phyloP scores from a whole-genome alignment of 805 yeast genomes.

The Kockiozyma suomiensis region DNA sequence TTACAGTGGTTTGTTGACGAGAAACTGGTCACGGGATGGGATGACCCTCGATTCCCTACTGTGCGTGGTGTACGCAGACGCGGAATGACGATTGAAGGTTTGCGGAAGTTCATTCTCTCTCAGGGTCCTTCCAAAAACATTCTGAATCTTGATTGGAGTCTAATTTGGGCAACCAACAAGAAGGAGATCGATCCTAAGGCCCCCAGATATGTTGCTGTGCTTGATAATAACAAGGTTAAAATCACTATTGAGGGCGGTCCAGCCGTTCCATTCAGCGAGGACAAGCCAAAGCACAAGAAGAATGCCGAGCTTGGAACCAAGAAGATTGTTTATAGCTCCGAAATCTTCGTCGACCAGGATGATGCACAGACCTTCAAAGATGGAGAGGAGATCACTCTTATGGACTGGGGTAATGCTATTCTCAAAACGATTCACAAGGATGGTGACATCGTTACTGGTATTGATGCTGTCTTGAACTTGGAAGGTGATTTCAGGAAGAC shows the following conservation, averaged over 20 bases:
- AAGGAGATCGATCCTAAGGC: slow-evolving; percentile 96
- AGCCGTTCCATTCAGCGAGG: slow-evolving; percentile 60
- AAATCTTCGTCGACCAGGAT: slow-evolving; percentile 78
- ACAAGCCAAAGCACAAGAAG: slow-evolving; percentile 92
- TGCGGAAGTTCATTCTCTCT: slow-evolving; percentile 86
- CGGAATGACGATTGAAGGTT: slow-evolving; percentile 99
- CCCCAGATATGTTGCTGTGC: slow-evolving; percentile 90
- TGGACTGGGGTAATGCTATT: slow-evolving; percentile 98
- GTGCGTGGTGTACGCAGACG: slow-evolving; percentile 96
- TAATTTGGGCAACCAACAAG: slow-evolving; percentile 97
- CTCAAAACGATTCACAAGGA: slow-evolving; percentile 68
- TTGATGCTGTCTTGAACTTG: slow-evolving; percentile 79
- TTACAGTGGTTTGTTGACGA: slow-evolving; percentile 99
- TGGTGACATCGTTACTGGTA: slow-evolving; percentile 56
- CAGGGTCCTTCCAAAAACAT: slow-evolving; percentile 99
- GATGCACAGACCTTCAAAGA: slow-evolving; percentile 76
- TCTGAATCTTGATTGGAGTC: slow-evolving; percentile 94
- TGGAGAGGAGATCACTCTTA: slow-evolving; percentile 92
- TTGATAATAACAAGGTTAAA: slow-evolving; percentile 60
- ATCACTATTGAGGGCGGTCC: slow-evolving; percentile 71
- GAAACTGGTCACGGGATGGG: slow-evolving; percentile 88
- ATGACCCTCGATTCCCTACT: slow-evolving; percentile 99
- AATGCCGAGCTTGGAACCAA: slow-evolving; percentile 88
- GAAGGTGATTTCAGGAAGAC: slow-evolving; percentile 98
- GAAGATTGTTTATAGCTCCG: slow-evolving; percentile 66